These are phyloP conservation scores for Leishmania arabica DNA, from an alignment of 208 protist species.

Conservation along the genomic window DNA sequence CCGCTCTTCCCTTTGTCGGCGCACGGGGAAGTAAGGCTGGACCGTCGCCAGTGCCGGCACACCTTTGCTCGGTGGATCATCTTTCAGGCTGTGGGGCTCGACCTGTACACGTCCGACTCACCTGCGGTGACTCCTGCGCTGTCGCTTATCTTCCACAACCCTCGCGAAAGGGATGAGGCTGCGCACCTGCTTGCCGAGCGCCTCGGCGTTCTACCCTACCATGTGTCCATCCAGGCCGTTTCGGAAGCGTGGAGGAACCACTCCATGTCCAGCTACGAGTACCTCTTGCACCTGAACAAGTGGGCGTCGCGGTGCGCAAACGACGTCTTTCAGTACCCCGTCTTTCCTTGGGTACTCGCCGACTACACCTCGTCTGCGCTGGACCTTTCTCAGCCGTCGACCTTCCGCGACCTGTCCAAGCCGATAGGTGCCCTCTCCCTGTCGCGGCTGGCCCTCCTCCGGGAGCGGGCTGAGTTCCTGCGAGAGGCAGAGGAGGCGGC, in stretches of 20 bases:
- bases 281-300: constrained; percentile 61
- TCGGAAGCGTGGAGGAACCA: constrained; percentile 38
- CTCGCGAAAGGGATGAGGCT: constrained; percentile 30
- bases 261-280: constrained; percentile 56
- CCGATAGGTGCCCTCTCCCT: constrained; percentile 92
- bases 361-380: constrained; percentile 81
- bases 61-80: constrained; percentile 42
- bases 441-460: constrained; percentile 62
- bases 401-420: constrained; percentile 92
- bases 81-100: constrained; percentile 47
- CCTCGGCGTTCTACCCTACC: constrained; percentile 21
- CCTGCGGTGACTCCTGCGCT: constrained; percentile 24
- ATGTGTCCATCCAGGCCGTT: constrained; percentile 13
- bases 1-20: constrained; percentile 33
- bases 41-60: constrained; percentile 15
- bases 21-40: constrained; percentile 13
- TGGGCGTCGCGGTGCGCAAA: constrained; percentile 42
- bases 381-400: constrained; percentile 50
- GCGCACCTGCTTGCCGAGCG: constrained; percentile 19
- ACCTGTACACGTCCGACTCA: constrained; percentile 31
- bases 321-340: constrained; percentile 85
- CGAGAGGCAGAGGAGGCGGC: constrained; percentile 36
- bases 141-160: constrained; percentile 37
- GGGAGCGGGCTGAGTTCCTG: constrained; percentile 41
- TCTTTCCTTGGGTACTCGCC: constrained; percentile 94